These are phyloP conservation scores for Pisolithus thermaeus DNA, from an alignment of 1,284 basidiomycete species.

Conservation along the genomic window DNA sequence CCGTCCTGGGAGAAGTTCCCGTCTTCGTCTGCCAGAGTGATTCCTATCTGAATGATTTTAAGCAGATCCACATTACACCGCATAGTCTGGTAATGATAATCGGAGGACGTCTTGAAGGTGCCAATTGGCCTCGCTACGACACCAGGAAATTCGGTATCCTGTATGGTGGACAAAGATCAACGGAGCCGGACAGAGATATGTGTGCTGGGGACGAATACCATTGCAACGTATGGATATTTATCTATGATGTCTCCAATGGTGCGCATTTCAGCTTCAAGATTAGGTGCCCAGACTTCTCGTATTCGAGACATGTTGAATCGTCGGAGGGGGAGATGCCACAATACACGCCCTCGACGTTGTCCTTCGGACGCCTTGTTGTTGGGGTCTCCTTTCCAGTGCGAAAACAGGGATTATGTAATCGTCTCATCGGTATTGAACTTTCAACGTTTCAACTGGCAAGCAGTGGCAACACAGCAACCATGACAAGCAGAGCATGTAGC, in stretches of 20 bases:
- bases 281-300: constrained; percentile 92
- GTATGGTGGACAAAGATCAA: constrained; percentile 17
- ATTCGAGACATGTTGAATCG: constrained; percentile 55
- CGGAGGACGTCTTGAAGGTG: constrained; percentile 91
- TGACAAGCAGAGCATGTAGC: too few relatives aligned
- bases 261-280: constrained; percentile 90
- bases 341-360: too few relatives aligned
- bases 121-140: constrained; percentile 98
- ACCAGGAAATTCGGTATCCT: constrained; percentile 99
- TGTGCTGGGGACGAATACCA: constrained; percentile 53
- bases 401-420: constrained; percentile 24
- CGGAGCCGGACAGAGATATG: constrained; percentile 7
- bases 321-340: constrained; percentile 3
- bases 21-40: constrained; percentile 92
- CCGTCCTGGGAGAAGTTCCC: constrained; percentile 86
- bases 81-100: constrained; percentile 99
- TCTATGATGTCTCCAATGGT: constrained; percentile 85
- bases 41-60: constrained; percentile 95
- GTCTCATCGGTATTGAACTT: background rate
- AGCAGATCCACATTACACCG: constrained; percentile 97
- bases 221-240: constrained; percentile 90
- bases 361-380: too few relatives aligned
- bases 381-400: constrained; percentile 2
- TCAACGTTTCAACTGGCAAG: too few relatives aligned
- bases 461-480: too few relatives aligned